Conservation (phyloP, 2,329 filamentous ascomycete species). For the Helminthosporium solani region DNA sequence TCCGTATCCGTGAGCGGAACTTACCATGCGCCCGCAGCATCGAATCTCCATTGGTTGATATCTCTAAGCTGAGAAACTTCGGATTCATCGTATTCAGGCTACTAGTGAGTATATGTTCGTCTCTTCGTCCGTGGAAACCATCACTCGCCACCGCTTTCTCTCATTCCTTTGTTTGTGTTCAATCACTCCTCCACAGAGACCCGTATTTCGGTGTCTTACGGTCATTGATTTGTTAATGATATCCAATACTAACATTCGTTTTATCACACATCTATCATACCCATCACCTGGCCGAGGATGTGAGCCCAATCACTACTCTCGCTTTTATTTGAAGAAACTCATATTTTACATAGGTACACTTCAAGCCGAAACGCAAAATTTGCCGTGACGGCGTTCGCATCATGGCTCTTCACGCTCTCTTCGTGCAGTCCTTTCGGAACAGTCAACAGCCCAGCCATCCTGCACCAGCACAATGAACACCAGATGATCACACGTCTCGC, state of each 20-base stretch:
- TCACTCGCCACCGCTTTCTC: not conserved
- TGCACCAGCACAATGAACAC: slow-evolving; percentile 29
- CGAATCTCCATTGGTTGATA: not conserved
- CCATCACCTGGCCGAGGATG: too few species aligned
- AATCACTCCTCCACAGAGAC: not conserved
- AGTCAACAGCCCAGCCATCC: slow-evolving; percentile 22
- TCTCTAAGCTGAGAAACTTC: not conserved
- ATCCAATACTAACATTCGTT: too few species aligned
- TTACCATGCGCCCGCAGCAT: not conserved
- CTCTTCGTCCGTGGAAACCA: not conserved
- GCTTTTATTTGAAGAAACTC: not conserved
- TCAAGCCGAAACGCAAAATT: not conserved
- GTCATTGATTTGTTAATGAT: too few species aligned
- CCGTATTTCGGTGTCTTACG: not conserved
- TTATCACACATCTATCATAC: too few species aligned
- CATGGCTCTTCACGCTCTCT: not conserved
- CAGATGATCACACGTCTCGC: slow-evolving; percentile 25
- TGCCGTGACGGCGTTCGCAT: not conserved
- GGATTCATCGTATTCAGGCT: not conserved
- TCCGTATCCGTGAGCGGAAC: not conserved
- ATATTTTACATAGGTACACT: not conserved
- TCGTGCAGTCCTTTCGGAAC: slow-evolving; percentile 16
- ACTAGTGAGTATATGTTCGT: not conserved
- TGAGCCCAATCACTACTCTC: too few species aligned
- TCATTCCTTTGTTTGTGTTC: not conserved